phyloP scores from a whole-genome alignment of 179 eudicot species.

The Silene noctiflora region DNA sequence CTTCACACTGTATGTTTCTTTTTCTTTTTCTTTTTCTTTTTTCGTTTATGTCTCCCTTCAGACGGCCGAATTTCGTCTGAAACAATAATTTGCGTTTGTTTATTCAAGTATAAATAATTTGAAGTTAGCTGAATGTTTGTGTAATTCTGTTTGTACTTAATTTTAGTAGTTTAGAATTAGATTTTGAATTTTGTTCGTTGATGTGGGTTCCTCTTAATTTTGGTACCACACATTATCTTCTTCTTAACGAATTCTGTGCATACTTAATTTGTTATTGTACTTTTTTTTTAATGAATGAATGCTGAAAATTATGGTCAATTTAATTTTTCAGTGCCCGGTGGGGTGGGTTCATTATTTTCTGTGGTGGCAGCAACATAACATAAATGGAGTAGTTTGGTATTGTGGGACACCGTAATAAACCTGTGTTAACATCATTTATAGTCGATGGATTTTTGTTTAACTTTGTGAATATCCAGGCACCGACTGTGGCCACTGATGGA shows the following conservation, averaged over 20 bases:
- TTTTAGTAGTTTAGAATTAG: background rate
- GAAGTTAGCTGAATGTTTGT: background rate
- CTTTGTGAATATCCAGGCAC: background rate
- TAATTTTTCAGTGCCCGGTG: no score
- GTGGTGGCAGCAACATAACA: background rate
- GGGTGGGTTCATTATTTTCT: no score
- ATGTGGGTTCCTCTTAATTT: no score
- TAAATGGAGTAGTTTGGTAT: constrained; percentile 10
- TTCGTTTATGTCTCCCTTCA: background rate
- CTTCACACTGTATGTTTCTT: constrained; percentile 61
- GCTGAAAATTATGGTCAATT: no score
- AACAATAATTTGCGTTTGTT: background rate
- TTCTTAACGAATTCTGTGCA: no score
- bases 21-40: background rate
- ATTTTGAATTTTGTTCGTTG: background rate
- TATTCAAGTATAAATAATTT: background rate
- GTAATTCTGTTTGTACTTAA: background rate
- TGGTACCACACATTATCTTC: no score
- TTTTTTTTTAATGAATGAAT: constrained; percentile 7
- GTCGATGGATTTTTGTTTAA: background rate
- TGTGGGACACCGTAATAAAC: constrained; percentile 8
- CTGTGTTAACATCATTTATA: constrained; percentile 10
- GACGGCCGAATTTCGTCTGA: no score
- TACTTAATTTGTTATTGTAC: constrained; percentile 13
- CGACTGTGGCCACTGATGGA: constrained; percentile 46